These are phyloP conservation scores for Teunomyces gatunensis DNA, from an alignment of 805 yeast species.

Conservation along the genomic window DNA sequence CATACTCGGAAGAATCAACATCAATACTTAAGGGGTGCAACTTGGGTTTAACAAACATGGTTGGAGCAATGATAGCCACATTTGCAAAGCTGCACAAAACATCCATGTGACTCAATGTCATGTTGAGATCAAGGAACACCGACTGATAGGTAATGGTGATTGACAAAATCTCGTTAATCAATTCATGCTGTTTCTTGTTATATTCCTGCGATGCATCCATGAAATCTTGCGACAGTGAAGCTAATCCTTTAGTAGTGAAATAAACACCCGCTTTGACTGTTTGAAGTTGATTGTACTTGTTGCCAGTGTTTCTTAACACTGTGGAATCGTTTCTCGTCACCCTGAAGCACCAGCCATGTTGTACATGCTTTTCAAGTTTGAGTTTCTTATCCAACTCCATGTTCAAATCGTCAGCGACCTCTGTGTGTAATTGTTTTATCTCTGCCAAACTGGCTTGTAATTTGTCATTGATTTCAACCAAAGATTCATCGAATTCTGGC, in stretches of 20 bases:
- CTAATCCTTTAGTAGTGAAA: slow-evolving; percentile 72
- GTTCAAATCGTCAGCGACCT: slow-evolving; percentile 68
- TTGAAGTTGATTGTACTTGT: slow-evolving; percentile 71
- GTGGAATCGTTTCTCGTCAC: slow-evolving; percentile 88
- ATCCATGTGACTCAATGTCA: slow-evolving; percentile 70
- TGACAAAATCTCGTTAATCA: slow-evolving; percentile 78
- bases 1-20: slow-evolving; percentile 18
- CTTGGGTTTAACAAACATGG: slow-evolving; percentile 73
- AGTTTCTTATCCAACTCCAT: slow-evolving; percentile 86
- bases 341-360: slow-evolving; percentile 93
- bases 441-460: slow-evolving; percentile 53
- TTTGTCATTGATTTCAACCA: slow-evolving; percentile 57
- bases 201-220: slow-evolving; percentile 62
- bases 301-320: slow-evolving; percentile 59
- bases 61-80: slow-evolving; percentile 73
- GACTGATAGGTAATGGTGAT: slow-evolving; percentile 81
- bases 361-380: slow-evolving; percentile 82
- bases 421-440: slow-evolving; percentile 59
- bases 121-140: slow-evolving; percentile 66
- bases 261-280: slow-evolving; percentile 95
- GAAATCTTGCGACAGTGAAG: slow-evolving; percentile 58
- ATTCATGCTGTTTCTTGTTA: slow-evolving; percentile 67
- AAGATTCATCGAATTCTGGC: slow-evolving; percentile 83
- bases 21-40: slow-evolving; percentile 52
- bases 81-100: slow-evolving; percentile 85